Conservation (phyloP, 225 moss, liverwort and hornwort species). For the Polytrichum formosum region DNA sequence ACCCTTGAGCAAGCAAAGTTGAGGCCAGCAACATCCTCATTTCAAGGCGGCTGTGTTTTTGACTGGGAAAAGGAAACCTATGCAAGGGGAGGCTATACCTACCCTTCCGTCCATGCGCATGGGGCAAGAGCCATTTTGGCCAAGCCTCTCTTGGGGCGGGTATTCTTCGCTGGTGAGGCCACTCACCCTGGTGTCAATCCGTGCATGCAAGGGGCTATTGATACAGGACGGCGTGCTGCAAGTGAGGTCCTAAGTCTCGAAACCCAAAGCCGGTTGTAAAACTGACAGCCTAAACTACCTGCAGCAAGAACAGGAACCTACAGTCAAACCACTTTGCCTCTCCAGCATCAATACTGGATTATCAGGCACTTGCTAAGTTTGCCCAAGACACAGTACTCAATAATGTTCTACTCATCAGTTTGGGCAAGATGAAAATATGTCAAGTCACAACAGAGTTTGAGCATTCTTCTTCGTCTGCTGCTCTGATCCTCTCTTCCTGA, state of each 20-base stretch:
- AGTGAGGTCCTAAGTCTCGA: slow-evolving; percentile 42
- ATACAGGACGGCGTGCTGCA: slow-evolving; percentile 78
- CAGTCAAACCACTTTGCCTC: no score
- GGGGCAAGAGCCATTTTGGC: slow-evolving; percentile 66
- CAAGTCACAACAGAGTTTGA: no score
- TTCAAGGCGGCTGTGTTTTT: slow-evolving; percentile 66
- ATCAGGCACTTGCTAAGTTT: no score
- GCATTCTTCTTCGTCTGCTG: no score
- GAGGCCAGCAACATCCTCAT: slow-evolving; percentile 64
- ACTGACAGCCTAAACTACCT: no score
- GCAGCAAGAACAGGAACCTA: no score
- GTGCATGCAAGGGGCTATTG: slow-evolving; percentile 85
- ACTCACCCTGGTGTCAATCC: slow-evolving; percentile 92
- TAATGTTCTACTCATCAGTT: no score
- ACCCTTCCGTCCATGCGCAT: slow-evolving; percentile 69
- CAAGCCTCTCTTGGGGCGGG: slow-evolving; percentile 48
- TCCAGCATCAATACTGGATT: no score
- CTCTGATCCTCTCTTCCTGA: no score
- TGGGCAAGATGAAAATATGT: no score
- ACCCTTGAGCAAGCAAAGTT: slow-evolving; percentile 6
- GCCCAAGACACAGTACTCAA: no score
- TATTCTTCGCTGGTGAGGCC: slow-evolving; percentile 95
- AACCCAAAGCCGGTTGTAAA: slow-evolving; percentile 33
- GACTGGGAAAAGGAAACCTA: slow-evolving; percentile 71
- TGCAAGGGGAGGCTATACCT: slow-evolving; percentile 75